Conservation (phyloP, 164 flowering plant genomes). For the Sextonia rubra region DNA sequence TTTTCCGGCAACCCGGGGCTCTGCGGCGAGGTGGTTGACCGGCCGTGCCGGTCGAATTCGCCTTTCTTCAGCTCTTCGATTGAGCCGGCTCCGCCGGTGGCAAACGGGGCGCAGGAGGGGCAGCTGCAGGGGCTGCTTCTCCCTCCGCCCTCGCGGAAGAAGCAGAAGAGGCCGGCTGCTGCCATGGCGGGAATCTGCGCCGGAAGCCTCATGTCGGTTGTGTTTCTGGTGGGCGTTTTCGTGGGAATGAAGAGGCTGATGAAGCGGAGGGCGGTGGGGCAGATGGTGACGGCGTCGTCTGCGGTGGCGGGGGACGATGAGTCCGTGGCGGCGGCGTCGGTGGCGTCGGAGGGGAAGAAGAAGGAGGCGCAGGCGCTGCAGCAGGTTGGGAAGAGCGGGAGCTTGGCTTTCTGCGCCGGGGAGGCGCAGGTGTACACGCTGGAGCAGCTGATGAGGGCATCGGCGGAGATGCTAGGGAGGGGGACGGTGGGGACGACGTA, state of each 20-base stretch:
- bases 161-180: conserved; percentile 19
- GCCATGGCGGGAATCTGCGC: conserved; percentile 38
- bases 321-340: not conserved
- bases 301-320: not conserved
- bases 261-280: not conserved
- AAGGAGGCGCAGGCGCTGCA: conserved; percentile 32
- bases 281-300: not conserved
- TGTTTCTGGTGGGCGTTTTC: conserved; percentile 25
- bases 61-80: conserved; percentile 42
- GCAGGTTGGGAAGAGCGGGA: conserved; percentile 59
- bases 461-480: conserved; percentile 86
- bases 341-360: conserved; percentile 30
- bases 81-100: conserved; percentile 16
- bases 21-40: conserved; percentile 68
- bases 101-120: conserved; percentile 17
- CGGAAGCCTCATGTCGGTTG: conserved; percentile 28
- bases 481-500: conserved; percentile 83
- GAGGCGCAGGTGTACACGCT: conserved; percentile 59
- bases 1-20: conserved; percentile 55
- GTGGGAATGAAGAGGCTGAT: not conserved
- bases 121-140: conserved; percentile 31
- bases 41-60: conserved; percentile 36
- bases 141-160: conserved; percentile 18
- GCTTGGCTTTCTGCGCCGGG: conserved; percentile 78
- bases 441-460: conserved; percentile 92